Base-by-base conservation (phyloP, 2,329 filamentous ascomycete species). In the Fusarium oxysporum region DNA sequence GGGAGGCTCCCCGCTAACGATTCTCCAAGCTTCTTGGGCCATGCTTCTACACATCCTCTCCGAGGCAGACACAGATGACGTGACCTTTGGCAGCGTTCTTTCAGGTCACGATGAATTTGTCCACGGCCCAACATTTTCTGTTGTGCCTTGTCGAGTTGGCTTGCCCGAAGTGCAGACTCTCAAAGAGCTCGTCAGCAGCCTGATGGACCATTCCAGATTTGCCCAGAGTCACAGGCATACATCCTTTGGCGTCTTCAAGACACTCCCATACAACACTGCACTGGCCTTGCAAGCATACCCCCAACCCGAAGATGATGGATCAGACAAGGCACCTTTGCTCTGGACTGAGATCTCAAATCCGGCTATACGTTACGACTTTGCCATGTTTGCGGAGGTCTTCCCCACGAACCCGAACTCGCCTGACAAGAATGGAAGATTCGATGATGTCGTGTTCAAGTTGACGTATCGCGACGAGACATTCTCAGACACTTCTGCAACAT, bases 351-450 rank as follows among this genome's bases (percentile, higher is more conserved):
- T 72, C 3, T 43, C 33, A 2, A 71, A 69, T 5, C 63, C 63
- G 6, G 63, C 63, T 17, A 71, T 71, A 33, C 63, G 69, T 37
- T 72, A 71, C 21, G 69, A 71, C 17, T 72, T 71, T 40, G 12
- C 38, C 4, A 71, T 71, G 51, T 72, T 72, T 21, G 57, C 68
- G 0, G 69, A 71, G 9, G 68, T 72, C 4, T 72, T 71, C 9
- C 48, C 66, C 1, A 56, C 60, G 3, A 41, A 41, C 4, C 68
- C 63, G 5, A 44, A 30, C n/a, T 59, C 32, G 14, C 37, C 51
- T 5, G 32, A 40, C 4, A 47, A 51, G 16, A 66, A 66, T 9
- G 63, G 62, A 3, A 59, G 11, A 17, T 66, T 59, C 8, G 63
- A 66, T 5, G n/a, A 63, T 28, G 38, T 47, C 17, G 19, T 71